phyloP scores from a whole-genome alignment of 164 flowering plant species.

The Magnolia kwangsiensis region DNA sequence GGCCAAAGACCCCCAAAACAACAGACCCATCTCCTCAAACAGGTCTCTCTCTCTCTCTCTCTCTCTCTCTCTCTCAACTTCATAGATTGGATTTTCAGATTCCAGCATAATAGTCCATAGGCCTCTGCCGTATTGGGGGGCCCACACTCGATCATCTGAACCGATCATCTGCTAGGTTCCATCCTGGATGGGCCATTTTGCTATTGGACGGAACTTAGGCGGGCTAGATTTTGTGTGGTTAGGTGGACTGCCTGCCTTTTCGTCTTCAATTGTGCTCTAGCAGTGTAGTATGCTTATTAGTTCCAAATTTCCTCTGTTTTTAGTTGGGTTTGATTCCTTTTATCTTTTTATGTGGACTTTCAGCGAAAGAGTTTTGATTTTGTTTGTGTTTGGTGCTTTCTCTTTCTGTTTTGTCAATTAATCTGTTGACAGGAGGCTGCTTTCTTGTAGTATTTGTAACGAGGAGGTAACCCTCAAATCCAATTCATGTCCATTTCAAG shows the following conservation, averaged over 20 bases:
- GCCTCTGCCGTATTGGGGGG: neutral
- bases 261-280: neutral
- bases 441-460: no score
- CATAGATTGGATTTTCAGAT: neutral
- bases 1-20: conserved; percentile 41
- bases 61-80: neutral
- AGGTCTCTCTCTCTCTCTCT: conserved; percentile 30
- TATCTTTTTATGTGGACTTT: no score
- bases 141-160: neutral
- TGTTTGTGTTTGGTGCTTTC: neutral
- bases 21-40: conserved; percentile 55
- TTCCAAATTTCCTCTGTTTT: neutral
- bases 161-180: neutral
- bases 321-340: no score
- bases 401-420: neutral
- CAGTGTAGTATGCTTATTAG: neutral
- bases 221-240: neutral
- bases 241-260: neutral
- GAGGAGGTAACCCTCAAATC: no score
- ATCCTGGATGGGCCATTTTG: neutral
- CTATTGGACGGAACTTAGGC: neutral
- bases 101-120: neutral
- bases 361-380: neutral
- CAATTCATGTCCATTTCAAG: no score
- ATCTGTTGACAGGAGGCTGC: neutral